Percentiles rank a stretch among this genome's conserved stretches.
Evolutionary conservation across 306 rosid genomes (phyloP).

Genomic region (Quercus mongolica): DNA sequence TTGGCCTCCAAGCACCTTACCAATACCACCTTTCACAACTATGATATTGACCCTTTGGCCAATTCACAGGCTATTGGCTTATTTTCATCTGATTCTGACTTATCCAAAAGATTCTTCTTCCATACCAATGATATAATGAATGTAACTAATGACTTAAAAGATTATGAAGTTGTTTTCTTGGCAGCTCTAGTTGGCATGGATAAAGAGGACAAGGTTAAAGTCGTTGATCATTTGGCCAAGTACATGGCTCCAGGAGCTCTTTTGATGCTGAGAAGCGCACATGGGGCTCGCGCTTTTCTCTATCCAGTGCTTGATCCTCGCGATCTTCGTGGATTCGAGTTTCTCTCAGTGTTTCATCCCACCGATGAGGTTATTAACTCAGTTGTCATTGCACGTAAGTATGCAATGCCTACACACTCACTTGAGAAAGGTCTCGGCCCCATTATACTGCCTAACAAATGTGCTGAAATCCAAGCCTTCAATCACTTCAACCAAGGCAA

Average conservation of each 20-base stretch:
- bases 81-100: conserved; percentile 51
- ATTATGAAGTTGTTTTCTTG: conserved; percentile 68
- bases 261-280: conserved; percentile 82
- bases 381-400: conserved; percentile 60
- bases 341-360: conserved; percentile 76
- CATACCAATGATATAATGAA: conserved; percentile 63
- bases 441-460: conserved; percentile 49
- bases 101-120: conserved; percentile 62
- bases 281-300: conserved; percentile 84
- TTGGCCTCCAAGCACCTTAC: conserved; percentile 68
- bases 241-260: conserved; percentile 69
- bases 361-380: conserved; percentile 81
- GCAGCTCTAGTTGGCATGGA: conserved; percentile 93
- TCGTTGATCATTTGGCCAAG: conserved; percentile 57
- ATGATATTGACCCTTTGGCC: conserved; percentile 63
- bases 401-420: conserved; percentile 23
- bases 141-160: conserved; percentile 39
- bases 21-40: conserved; percentile 62
- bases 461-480: conserved; percentile 60
- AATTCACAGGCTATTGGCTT: conserved; percentile 55
- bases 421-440: conserved; percentile 32
- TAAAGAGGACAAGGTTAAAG: conserved; percentile 46
- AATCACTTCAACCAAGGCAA: conserved; percentile 55
- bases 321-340: conserved; percentile 69
- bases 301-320: conserved; percentile 75